Percentiles rank a stretch among this genome's conserved stretches.
These are phyloP conservation scores for Kodamaea jinghongensis DNA, from an alignment of 805 yeast species.

Conservation along the genomic window DNA sequence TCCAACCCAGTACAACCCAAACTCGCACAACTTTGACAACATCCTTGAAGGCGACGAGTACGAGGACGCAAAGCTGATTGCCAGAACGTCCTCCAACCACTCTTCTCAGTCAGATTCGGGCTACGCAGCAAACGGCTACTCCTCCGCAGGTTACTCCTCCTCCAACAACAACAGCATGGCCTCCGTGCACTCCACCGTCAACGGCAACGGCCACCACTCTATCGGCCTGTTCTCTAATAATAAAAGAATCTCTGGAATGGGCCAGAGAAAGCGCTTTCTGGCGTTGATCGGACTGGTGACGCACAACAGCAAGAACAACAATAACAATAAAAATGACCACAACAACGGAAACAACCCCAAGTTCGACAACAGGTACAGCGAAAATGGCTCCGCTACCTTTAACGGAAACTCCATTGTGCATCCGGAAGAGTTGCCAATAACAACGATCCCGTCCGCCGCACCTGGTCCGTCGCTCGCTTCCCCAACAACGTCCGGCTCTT, in stretches of 20 bases:
- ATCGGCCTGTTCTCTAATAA: slow-evolving; percentile 1
- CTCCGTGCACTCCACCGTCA: neutral
- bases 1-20: neutral
- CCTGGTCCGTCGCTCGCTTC: slow-evolving; percentile 7
- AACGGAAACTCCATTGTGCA: neutral
- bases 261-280: slow-evolving; percentile 19
- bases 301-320: slow-evolving; percentile 4
- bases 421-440: slow-evolving; percentile 5
- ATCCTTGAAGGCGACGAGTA: slow-evolving; percentile 15
- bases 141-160: neutral
- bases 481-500: slow-evolving; percentile 1
- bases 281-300: slow-evolving; percentile 13
- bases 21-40: neutral
- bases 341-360: neutral
- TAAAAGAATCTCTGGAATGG: slow-evolving; percentile 9
- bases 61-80: slow-evolving; percentile 15
- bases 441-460: neutral
- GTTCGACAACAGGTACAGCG: too few species aligned
- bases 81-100: slow-evolving; percentile 13
- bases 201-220: neutral
- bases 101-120: slow-evolving; percentile 7
- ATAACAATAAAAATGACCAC: neutral
- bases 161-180: slow-evolving; percentile 2
- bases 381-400: too few species aligned
- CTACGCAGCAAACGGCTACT: neutral